Conservation (phyloP, 2,329 filamentous ascomycete species). For the Fusarium siculi region DNA sequence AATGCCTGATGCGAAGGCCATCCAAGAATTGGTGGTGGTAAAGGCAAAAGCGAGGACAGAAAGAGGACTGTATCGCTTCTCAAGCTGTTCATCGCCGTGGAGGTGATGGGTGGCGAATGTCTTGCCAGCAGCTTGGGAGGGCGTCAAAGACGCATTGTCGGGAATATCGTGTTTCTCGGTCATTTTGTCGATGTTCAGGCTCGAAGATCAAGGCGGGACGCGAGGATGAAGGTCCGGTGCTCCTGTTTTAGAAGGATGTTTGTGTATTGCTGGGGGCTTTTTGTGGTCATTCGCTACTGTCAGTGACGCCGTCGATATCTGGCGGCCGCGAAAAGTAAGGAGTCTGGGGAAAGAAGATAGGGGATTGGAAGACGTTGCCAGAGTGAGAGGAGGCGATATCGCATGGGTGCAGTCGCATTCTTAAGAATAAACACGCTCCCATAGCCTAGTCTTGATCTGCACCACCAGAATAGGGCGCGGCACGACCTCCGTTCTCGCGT, state of each 20-base stretch:
- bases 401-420: neutral
- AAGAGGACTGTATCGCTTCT: conserved; percentile 40
- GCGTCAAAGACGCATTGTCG: conserved; percentile 25
- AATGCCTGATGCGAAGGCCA: conserved; percentile 41
- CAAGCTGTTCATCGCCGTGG: conserved; percentile 23
- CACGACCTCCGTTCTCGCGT: neutral
- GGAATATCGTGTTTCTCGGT: conserved; percentile 19
- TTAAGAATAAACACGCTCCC: neutral
- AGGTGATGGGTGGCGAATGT: conserved; percentile 1
- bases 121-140: conserved; percentile 33
- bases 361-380: neutral
- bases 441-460: neutral
- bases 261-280: conserved; percentile 20
- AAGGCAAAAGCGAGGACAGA: conserved; percentile 44
- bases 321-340: neutral
- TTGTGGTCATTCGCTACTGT: conserved; percentile 20
- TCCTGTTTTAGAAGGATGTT: conserved; percentile 27
- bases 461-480: neutral
- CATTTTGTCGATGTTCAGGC: neutral
- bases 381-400: neutral
- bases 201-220: conserved; percentile 24
- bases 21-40: conserved; percentile 44
- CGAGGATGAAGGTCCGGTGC: conserved; percentile 21
- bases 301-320: neutral
- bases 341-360: neutral